Percentiles rank a stretch among this genome's conserved stretches.
These are phyloP conservation scores for Aspergillus novofumigatus DNA, from an alignment of 2,329 filamentous ascomycete species.

Conservation along the genomic window DNA sequence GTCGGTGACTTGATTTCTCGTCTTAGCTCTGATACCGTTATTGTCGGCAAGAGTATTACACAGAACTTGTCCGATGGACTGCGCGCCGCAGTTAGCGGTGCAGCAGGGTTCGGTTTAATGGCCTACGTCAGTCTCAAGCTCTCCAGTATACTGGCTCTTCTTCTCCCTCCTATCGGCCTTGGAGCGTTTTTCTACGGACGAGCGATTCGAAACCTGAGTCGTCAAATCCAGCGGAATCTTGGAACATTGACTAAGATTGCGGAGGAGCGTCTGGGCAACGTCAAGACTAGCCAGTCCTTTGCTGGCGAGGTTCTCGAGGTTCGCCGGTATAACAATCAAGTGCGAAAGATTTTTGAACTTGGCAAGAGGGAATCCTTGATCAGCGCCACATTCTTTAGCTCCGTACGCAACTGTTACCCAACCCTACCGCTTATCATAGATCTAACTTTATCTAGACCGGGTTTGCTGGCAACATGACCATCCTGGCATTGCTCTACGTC, in stretches of 20 bases:
- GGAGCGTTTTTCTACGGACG: constrained; percentile 90
- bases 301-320: constrained; percentile 90
- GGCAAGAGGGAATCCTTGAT: constrained; percentile 83
- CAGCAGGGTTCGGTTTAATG: constrained; percentile 88
- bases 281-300: constrained; percentile 94
- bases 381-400: constrained; percentile 83
- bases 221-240: constrained; percentile 89
- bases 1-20: constrained; percentile 95
- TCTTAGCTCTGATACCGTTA: constrained; percentile 91
- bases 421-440: neutral
- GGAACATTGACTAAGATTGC: constrained; percentile 94
- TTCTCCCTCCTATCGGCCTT: constrained; percentile 87
- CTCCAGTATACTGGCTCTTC: constrained; percentile 77
- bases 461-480: constrained; percentile 94
- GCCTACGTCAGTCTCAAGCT: constrained; percentile 90
- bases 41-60: constrained; percentile 97
- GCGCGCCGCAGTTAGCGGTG: constrained; percentile 81
- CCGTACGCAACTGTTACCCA: constrained; percentile 32
- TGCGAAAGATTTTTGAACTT: constrained; percentile 85
- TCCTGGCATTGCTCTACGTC: constrained; percentile 82
- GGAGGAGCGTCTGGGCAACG: constrained; percentile 94
- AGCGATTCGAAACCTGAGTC: constrained; percentile 80
- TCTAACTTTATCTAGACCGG: constrained; percentile 60
- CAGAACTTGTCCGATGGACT: constrained; percentile 97
- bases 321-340: constrained; percentile 83